phyloP scores from a whole-genome alignment of 2,329 filamentous ascomycete genomes.

The Botrytis porri region DNA sequence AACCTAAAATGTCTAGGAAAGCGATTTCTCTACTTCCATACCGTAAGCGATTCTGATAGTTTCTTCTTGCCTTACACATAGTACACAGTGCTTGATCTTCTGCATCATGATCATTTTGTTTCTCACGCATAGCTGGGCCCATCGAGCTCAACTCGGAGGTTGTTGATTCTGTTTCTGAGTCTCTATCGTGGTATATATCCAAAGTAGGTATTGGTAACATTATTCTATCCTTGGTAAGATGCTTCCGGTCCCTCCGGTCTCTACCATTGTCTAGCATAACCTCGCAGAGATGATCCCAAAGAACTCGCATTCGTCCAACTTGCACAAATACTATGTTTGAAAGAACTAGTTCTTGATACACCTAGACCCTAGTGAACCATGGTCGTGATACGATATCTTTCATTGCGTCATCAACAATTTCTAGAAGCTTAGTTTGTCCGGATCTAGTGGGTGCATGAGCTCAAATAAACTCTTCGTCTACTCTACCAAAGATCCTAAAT shows the following conservation, averaged over 20 bases:
- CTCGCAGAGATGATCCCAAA: not conserved
- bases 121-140: not conserved
- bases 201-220: not conserved
- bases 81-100: not conserved
- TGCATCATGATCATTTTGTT: not conserved
- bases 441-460: not conserved
- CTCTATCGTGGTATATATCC: not conserved
- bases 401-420: not conserved
- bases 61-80: not conserved
- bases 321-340: not conserved
- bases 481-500: not conserved
- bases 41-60: not conserved
- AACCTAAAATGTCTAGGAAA: not conserved
- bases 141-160: not conserved
- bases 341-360: not conserved
- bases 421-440: not conserved
- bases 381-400: not conserved
- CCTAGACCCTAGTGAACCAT: constrained; percentile 7
- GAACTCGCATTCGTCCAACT: not conserved
- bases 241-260: too few relatives aligned
- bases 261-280: not conserved
- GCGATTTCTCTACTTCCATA: not conserved
- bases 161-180: not conserved
- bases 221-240: not conserved
- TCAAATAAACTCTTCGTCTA: not conserved